Conservation (phyloP, 2,329 filamentous ascomycete species). For the Trichoderma harzianum region DNA sequence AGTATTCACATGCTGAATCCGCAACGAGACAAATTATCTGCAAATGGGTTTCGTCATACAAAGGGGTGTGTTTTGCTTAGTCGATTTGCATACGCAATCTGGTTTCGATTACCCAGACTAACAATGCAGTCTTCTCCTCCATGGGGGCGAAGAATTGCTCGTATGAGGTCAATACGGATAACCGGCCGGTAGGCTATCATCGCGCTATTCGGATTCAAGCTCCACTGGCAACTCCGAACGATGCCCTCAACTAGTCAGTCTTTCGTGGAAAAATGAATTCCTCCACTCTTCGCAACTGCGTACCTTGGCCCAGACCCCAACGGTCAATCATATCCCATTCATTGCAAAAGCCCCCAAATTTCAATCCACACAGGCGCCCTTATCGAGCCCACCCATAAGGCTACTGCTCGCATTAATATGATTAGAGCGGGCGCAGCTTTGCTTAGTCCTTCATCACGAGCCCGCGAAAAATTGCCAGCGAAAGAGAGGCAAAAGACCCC, state of each 20-base stretch:
- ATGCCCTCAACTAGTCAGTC: background rate
- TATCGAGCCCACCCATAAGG: background rate
- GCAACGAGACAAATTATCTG: background rate
- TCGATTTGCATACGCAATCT: background rate
- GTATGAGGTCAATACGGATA: background rate
- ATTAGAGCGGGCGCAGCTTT: constrained; percentile 4
- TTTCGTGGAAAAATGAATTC: background rate
- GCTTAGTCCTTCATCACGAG: background rate
- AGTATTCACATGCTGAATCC: background rate
- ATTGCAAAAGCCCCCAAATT: background rate
- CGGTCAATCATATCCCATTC: background rate
- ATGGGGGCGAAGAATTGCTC: background rate
- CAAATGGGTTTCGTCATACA: background rate
- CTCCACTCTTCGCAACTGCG: background rate
- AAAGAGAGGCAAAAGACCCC: background rate
- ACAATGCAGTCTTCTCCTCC: background rate
- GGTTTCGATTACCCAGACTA: background rate
- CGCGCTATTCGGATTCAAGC: background rate
- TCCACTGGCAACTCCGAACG: background rate
- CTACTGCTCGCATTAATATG: background rate
- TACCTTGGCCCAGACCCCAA: background rate
- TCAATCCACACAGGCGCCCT: background rate
- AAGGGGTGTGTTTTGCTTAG: background rate
- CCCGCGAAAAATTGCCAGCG: background rate
- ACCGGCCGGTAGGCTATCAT: background rate